Evolutionary conservation across 495 filamentous ascomycete genomes (phyloP), one percentile per base, ranked within the genome.

Genomic region (Penicillium mononematosum): DNA sequence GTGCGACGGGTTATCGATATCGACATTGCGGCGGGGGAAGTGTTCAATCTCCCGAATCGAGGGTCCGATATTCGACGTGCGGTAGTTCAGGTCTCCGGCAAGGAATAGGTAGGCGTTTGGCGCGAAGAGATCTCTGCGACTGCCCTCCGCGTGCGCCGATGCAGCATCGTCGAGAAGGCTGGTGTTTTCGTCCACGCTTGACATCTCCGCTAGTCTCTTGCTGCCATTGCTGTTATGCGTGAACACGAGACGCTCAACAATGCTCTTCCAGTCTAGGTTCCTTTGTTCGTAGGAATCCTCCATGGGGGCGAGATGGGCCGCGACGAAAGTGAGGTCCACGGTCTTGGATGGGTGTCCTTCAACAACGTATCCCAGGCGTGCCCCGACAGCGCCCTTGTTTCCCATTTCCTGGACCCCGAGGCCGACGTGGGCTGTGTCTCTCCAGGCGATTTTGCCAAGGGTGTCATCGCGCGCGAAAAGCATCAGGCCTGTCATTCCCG

Each of bases 61-160:
- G 0, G 94, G 94, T 0, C 79, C 67, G 0, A 71, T 75, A 64
- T 81, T 73, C 8, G 81, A 80, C 11, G 92, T 92, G 61, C 94
- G 88, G 74, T 98, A 98, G 75, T 98, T 98, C 50, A 98, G 81
- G 71, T 98, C 94, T 46, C 94, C 94, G 1, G 87, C 85, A 32
- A 98, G 65, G 70, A 97, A 94, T 24, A 96, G 73, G 65, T 93
- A 85, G n/a, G 85, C 81, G 8, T 80, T 80, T 2, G 89, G 85
- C 29, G 81, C 81, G 74, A 90, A 97, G 58, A 97, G 82, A 25
- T 79, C 72, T 8, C 59, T 67, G n/a, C 58, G 57, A 25, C 59
- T 62, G 20, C 47, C 51, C 39, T 60, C 57, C 4, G 58, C 25
- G 20, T 70, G 58, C 12, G 64, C 57, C 44, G 60, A 53, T 7